These are phyloP conservation scores for Trichocomaceae sp. DNA, from an alignment of 2,329 filamentous ascomycete species.

Conservation along the genomic window DNA sequence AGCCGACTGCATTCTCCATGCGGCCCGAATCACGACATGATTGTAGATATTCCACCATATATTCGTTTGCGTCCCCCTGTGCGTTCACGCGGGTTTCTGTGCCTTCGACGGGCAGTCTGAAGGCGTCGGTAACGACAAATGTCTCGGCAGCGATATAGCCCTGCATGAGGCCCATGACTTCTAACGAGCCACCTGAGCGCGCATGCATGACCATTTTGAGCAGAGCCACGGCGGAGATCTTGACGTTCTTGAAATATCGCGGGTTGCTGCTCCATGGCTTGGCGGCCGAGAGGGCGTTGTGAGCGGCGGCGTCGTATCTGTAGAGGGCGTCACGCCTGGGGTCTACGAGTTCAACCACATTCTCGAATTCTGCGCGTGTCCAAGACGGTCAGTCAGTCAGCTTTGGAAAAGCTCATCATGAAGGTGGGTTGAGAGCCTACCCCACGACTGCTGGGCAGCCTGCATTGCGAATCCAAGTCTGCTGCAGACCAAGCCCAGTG, in stretches of 20 bases:
- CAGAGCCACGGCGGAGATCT: conserved; percentile 86
- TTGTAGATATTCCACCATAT: conserved; percentile 81
- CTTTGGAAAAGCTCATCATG: neutral
- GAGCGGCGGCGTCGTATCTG: conserved; percentile 63
- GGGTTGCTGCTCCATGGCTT: conserved; percentile 73
- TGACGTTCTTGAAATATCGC: conserved; percentile 85
- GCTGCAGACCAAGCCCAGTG: neutral
- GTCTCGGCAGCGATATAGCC: conserved; percentile 78
- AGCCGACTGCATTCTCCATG: conserved; percentile 88
- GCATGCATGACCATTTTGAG: conserved; percentile 99
- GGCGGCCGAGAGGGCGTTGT: conserved; percentile 58
- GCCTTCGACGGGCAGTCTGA: conserved; percentile 88
- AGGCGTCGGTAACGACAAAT: conserved; percentile 89
- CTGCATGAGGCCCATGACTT: conserved; percentile 98
- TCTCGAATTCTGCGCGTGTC: conserved; percentile 66
- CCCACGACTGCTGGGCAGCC: conserved; percentile 55
- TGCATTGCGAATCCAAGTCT: conserved; percentile 41
- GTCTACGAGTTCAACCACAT: conserved; percentile 76
- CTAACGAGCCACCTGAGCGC: conserved; percentile 82
- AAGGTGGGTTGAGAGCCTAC: conserved; percentile 34
- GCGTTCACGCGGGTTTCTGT: conserved; percentile 98
- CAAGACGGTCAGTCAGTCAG: neutral
- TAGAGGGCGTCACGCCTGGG: conserved; percentile 86
- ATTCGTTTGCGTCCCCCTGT: conserved; percentile 92
- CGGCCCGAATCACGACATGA: conserved; percentile 68